Evolutionary conservation across 768 basidiomycete species (phyloP).

Genomic region (Kwoniella pini): DNA sequence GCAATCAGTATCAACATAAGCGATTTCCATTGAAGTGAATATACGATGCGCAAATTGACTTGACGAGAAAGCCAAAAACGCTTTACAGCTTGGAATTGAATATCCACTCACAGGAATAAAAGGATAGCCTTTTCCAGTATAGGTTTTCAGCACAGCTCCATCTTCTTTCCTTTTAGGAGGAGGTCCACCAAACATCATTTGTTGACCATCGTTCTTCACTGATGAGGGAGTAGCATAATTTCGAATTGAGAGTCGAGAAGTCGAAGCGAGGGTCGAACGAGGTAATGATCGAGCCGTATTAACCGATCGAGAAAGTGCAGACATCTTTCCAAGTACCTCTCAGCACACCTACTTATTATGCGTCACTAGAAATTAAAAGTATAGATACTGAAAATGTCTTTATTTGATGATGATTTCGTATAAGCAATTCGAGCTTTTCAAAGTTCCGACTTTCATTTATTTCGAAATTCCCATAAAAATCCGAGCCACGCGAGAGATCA

Average conservation of each 20-base stretch:
- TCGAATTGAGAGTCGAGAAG: slow-evolving; percentile 18
- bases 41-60: background rate
- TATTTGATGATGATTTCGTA: too few species aligned
- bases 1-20: background rate
- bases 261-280: slow-evolving; percentile 24
- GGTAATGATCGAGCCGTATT: slow-evolving; percentile 4
- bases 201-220: slow-evolving; percentile 7
- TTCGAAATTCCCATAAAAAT: background rate
- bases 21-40: background rate
- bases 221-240: slow-evolving; percentile 13
- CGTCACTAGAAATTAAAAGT: too few species aligned
- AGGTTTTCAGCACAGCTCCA: slow-evolving; percentile 40
- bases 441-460: too few species aligned
- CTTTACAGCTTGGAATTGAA: background rate
- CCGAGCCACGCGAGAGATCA: background rate
- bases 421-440: too few species aligned
- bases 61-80: background rate
- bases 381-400: too few species aligned
- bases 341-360: too few species aligned
- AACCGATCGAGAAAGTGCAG: slow-evolving; percentile 13
- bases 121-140: slow-evolving; percentile 51
- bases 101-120: slow-evolving; percentile 44
- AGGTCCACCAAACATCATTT: slow-evolving; percentile 25
- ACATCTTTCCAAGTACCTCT: slow-evolving; percentile 7
- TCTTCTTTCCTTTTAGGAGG: slow-evolving; percentile 23